Conservation (phyloP, 345 rosid genomes). For the Eucalyptus curtisii region DNA sequence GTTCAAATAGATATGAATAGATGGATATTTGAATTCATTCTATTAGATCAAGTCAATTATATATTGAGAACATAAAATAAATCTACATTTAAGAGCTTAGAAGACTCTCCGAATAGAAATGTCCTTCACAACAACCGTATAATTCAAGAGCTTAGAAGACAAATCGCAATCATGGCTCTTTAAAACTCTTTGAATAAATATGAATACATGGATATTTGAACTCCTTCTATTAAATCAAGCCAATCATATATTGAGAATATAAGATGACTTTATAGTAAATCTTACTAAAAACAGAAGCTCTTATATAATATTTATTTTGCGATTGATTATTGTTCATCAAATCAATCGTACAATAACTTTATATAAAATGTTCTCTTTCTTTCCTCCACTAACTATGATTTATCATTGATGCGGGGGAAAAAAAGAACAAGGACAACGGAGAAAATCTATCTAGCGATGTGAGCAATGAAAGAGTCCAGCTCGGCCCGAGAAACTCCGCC, state of each 20-base stretch:
- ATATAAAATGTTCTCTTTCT: neutral
- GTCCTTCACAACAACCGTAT: neutral
- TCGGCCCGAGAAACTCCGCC: slow-evolving; percentile 35
- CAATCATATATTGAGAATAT: no score
- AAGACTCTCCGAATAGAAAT: no score
- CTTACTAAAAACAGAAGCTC: neutral
- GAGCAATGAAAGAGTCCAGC: slow-evolving; percentile 33
- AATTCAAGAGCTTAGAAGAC: neutral
- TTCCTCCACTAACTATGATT: neutral
- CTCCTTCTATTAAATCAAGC: neutral
- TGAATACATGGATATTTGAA: neutral
- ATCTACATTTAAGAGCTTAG: no score
- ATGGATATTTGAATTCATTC: no score
- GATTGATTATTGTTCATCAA: neutral
- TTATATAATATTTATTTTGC: neutral
- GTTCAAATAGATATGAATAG: no score
- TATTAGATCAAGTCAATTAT: no score
- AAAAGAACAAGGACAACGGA: neutral
- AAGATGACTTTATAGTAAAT: neutral
- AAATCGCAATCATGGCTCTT: neutral
- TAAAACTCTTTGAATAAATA: neutral
- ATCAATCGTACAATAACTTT: neutral
- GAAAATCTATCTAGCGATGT: slow-evolving; percentile 21
- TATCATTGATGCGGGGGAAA: neutral
- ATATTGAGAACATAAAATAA: no score